A percentile compares a stretch with the other conserved stretches of the same genome.
These are phyloP conservation scores for Begonia peltatifolia DNA, from an alignment of 306 rosid genomes.

Conservation along the genomic window DNA sequence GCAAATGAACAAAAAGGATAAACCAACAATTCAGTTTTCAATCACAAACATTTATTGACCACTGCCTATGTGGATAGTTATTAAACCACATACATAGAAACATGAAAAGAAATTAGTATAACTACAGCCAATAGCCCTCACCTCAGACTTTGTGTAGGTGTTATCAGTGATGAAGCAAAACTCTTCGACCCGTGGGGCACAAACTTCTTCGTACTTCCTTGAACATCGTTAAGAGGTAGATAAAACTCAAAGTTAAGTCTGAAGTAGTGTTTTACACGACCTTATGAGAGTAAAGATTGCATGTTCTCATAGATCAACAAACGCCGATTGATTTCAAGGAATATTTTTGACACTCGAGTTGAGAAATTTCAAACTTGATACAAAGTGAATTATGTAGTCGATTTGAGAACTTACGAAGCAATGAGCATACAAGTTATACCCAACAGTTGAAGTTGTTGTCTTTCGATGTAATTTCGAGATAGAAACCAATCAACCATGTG, in stretches of 20 bases:
- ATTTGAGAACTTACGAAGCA: constrained; percentile 65
- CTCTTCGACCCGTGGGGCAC: constrained; percentile 46
- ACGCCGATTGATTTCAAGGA: no score
- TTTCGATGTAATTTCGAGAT: constrained; percentile 49
- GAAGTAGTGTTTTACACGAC: no score
- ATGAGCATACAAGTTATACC: constrained; percentile 95
- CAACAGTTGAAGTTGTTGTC: constrained; percentile 69
- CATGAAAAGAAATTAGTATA: neutral
- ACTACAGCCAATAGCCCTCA: constrained; percentile 8
- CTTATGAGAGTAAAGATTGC: no score
- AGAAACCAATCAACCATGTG: constrained; percentile 83
- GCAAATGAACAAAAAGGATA: no score
- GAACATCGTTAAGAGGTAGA: constrained; percentile 4
- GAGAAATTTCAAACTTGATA: constrained; percentile 2
- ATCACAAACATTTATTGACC: no score
- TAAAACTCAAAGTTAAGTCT: no score
- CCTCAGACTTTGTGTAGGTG: constrained; percentile 51
- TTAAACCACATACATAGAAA: neutral
- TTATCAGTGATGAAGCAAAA: constrained; percentile 55
- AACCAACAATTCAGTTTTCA: no score
- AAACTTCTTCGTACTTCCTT: constrained; percentile 59
- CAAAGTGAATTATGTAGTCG: constrained; percentile 10
- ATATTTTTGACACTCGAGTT: neutral
- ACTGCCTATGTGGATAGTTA: no score
- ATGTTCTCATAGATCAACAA: no score